phyloP scores from a whole-genome alignment of 805 yeast genomes.

The Kazachstania africana region DNA sequence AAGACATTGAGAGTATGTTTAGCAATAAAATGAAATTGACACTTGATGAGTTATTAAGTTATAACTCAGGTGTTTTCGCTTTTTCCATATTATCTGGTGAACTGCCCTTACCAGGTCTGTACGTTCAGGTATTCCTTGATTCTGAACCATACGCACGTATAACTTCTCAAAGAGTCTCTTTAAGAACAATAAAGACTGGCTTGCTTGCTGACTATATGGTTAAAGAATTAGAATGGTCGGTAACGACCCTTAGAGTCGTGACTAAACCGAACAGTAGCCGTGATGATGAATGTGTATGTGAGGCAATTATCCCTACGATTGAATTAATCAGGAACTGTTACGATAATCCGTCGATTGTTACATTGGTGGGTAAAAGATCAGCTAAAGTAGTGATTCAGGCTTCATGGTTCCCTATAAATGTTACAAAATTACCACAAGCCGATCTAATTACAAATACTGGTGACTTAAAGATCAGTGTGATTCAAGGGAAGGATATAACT shows the following conservation, averaged over 20 bases:
- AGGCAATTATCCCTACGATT: conserved; percentile 47
- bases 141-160: conserved; percentile 51
- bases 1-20: conserved; percentile 27
- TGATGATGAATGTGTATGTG: conserved; percentile 43
- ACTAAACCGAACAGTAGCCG: conserved; percentile 41
- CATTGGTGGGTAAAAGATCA: conserved; percentile 38
- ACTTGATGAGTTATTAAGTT: conserved; percentile 41
- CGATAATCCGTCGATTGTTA: conserved; percentile 40
- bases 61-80: conserved; percentile 62
- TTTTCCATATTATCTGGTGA: conserved; percentile 47
- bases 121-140: conserved; percentile 64
- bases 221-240: conserved; percentile 64
- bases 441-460: conserved; percentile 72
- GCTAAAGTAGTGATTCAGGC: conserved; percentile 42
- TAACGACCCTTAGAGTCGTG: conserved; percentile 43
- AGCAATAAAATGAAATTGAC: conserved; percentile 37
- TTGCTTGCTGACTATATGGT: conserved; percentile 55
- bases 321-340: conserved; percentile 51
- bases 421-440: conserved; percentile 46
- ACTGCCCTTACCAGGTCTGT: conserved; percentile 40
- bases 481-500: conserved; percentile 52
- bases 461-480: conserved; percentile 41
- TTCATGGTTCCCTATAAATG: conserved; percentile 64
- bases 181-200: conserved; percentile 23
- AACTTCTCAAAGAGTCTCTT: conserved; percentile 35